Evolutionary conservation across 306 rosid species (phyloP), one percentile per base, ranked within the genome.

Genomic region (Clitoria ternatea): DNA sequence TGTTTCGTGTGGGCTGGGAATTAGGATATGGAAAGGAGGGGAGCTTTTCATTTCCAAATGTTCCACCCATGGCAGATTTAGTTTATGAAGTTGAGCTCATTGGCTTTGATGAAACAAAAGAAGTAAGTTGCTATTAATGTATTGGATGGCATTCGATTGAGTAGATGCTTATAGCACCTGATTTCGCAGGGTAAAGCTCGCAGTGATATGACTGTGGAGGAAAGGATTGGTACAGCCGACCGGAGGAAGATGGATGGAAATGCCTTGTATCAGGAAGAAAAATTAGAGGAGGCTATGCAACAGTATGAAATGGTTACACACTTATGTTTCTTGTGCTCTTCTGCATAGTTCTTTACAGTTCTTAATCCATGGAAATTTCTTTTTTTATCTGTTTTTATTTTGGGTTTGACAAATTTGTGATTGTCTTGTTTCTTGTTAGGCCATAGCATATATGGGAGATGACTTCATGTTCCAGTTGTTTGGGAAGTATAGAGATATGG

Each of bases 271-370:
- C 90, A 83, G 77, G 97, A 90, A 69, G 93, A 89, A 68, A 90
- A 89, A 70, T 86, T 90, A 67, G 96, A 94, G 78, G 98, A 90
- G 85, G 98, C 98, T 71, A 94, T 94, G 96, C 97, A 87, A 89
- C 97, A 85, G 94, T 89, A 89, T 86, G 93, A 89, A 90, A 94
- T 90, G 98, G 98, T 90, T 77, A 81, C 77, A 19, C 65, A 64
- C 85, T 80, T 23, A 43, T 72, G 67, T 73, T 80, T 67, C 85
- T 78, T 81, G 6, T 15, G 52, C 77, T 29, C 76, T 76, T 54
- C 33, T 52, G 24, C 67, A 39, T 54, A 22, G 14, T 35, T 65
- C 15, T 66, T 49, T 30, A 20, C 37, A 17, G 20, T 50, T 72
- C 37, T 17, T 72, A 33, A 22, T 61, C 54, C 23, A 52, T 23